Evolutionary conservation across 345 rosid species (phyloP).

Genomic region (Diplotaxis tenuifolia): DNA sequence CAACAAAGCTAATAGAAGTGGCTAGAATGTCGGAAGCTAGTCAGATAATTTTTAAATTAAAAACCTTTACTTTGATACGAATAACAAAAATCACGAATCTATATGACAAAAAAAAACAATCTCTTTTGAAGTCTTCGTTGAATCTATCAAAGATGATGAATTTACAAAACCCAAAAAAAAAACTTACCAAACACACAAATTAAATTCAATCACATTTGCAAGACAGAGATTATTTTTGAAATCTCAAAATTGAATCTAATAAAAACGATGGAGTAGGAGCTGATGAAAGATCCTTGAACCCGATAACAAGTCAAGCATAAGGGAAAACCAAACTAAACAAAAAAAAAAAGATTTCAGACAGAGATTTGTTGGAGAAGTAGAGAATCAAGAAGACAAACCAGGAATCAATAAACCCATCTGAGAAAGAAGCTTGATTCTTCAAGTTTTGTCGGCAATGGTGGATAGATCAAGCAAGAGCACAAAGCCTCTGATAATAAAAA

Average conservation of each 20-base stretch:
- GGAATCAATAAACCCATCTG: constrained; percentile 40
- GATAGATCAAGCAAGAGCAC: constrained; percentile 40
- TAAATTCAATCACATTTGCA: constrained; percentile 23
- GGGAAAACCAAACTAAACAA: constrained; percentile 24
- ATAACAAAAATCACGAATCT: constrained; percentile 24
- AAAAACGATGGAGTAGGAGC: constrained; percentile 11
- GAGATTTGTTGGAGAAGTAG: constrained; percentile 33
- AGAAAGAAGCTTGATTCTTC: constrained; percentile 1
- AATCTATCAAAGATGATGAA: background rate
- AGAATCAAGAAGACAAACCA: constrained; percentile 36
- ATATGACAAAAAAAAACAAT: background rate
- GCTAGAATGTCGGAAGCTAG: constrained; percentile 10
- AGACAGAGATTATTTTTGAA: background rate
- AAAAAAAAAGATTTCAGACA: constrained; percentile 21
- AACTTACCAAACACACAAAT: constrained; percentile 14
- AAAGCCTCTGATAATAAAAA: background rate
- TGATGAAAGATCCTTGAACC: constrained; percentile 32
- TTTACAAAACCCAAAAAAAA: background rate
- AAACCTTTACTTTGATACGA: background rate
- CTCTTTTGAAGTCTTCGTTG: background rate
- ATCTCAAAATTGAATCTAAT: constrained; percentile 6
- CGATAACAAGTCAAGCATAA: constrained; percentile 30
- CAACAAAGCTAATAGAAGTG: background rate
- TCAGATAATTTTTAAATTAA: background rate
- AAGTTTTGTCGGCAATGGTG: constrained; percentile 34